Conservation (phyloP, 2,329 filamentous ascomycete genomes). For the Penicillium hesseltinei region DNA sequence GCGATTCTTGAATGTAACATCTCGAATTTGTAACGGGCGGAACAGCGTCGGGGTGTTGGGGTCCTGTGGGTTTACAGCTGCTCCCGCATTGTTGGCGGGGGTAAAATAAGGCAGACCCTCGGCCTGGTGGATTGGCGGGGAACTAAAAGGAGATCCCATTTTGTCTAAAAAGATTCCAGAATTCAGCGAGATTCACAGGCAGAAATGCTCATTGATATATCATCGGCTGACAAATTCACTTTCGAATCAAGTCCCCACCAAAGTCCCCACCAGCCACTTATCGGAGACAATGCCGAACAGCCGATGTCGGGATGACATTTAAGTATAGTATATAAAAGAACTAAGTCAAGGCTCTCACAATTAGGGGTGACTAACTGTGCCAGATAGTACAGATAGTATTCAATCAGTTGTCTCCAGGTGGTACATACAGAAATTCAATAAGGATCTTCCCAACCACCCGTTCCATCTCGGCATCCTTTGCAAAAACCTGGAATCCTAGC, state of each 20-base stretch:
- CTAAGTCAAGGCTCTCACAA: no score
- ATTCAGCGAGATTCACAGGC: neutral
- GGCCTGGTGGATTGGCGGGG: constrained; percentile 15
- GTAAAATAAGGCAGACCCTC: constrained; percentile 39
- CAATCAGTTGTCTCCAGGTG: no score
- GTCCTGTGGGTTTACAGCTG: constrained; percentile 36
- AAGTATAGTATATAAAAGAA: no score
- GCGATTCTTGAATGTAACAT: constrained; percentile 62
- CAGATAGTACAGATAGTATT: no score
- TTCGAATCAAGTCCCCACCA: neutral
- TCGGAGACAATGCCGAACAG: neutral
- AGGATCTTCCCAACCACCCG: neutral
- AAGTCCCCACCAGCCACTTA: no score
- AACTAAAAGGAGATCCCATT: constrained; percentile 15
- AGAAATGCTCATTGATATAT: neutral
- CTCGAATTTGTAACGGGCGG: constrained; percentile 54
- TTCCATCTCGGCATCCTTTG: constrained; percentile 1
- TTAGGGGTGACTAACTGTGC: no score
- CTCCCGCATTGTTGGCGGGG: constrained; percentile 37
- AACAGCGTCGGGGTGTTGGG: constrained; percentile 54
- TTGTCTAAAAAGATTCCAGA: neutral
- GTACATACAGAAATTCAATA: neutral
- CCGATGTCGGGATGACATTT: neutral
- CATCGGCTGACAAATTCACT: constrained; percentile 7
- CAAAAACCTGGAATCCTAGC: neutral